Evolutionary conservation across 2,329 filamentous ascomycete species (phyloP), one percentile per base, ranked within the genome.

Genomic region (Talaromyces sp.): DNA sequence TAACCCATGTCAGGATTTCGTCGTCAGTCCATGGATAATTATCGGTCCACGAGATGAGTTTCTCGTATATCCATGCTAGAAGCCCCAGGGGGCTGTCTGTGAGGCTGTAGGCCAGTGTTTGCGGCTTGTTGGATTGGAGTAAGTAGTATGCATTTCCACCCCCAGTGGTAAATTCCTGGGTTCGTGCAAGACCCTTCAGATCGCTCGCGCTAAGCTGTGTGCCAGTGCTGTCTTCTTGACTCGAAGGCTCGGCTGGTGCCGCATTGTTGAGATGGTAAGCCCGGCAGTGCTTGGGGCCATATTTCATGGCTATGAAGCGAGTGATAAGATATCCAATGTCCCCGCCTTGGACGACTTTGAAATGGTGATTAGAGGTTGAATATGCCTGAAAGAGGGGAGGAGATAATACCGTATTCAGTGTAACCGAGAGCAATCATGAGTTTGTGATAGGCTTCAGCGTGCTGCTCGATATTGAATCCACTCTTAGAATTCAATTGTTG

Each of bases 1-100:
- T 64, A 1, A 64, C 62, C 62, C 62, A 64, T 19, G 54, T 59
- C 40, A 64, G 34, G 17, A 64, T 19, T 7, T 64, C n/a, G 3
- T 64, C 62, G 17, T 64, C 54, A 29, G n/a, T 64, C 62, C 62
- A 64, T 15, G 54, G 38, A 27, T 64, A 64, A 22, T 31, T 34
- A 17, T 64, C 54, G 15, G 40, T 64, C 62, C 62, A 64, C 8
- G 22, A 29, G 29, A 64, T 13, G 40, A 64, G 62, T 38, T 64
- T 64, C 27, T 64, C 62, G 22, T 49, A 27, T 1, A 49, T 25
- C 45, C 45, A 49, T 7, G 45, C 45, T 19, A 49, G 11, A 25
- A 49, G 45, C 1, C 45, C 45, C 5, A 49, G 2, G n/a, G 45
- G 45, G 45, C 45, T 49, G 19, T 49, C 45, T 4, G 22, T 49